Percentiles rank a stretch among this genome's conserved stretches.
phyloP scores from a whole-genome alignment of 2,329 filamentous ascomycete genomes.

The Colletotrichum lini region DNA sequence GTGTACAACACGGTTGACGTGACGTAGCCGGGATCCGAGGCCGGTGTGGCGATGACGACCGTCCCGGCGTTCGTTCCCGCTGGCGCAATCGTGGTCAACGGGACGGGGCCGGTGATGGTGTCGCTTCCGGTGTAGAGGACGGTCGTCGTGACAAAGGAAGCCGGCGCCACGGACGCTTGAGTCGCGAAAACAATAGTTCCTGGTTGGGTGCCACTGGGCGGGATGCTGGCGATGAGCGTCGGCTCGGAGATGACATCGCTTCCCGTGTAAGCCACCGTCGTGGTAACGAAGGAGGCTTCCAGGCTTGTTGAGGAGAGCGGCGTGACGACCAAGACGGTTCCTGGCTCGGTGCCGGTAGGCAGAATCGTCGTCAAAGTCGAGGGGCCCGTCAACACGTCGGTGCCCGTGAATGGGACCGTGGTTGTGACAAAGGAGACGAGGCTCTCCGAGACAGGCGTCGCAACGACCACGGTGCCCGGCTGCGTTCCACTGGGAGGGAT shows the following conservation, averaged over 20 bases:
- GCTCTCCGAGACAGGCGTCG: neutral
- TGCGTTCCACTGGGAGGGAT: conserved; percentile 1
- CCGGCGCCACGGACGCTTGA: neutral
- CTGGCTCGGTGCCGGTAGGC: conserved; percentile 21
- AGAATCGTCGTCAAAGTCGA: conserved; percentile 22
- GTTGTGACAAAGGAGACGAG: conserved; percentile 1
- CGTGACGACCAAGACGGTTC: conserved; percentile 26
- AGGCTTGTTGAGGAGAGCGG: neutral
- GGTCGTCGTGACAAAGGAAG: conserved; percentile 33
- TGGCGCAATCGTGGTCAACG: neutral
- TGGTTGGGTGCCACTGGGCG: conserved; percentile 16
- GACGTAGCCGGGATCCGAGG: neutral
- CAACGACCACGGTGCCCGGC: conserved; percentile 8
- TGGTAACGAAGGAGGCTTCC: conserved; percentile 6
- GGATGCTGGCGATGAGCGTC: conserved; percentile 9
- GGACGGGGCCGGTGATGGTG: neutral
- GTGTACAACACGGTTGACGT: conserved; percentile 21
- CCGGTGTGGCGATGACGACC: conserved; percentile 21
- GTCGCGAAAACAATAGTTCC: conserved; percentile 27
- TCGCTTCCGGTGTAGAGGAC: conserved; percentile 10
- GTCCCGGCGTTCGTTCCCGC: conserved; percentile 12
- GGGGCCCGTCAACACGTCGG: neutral
- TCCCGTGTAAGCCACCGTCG: conserved; percentile 5
- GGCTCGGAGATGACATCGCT: neutral
- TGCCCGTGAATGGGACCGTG: conserved; percentile 4